Percentiles rank a stretch among this genome's conserved stretches.
Evolutionary conservation across 2,329 filamentous ascomycete species (phyloP).

Genomic region (Colletotrichum shisoi): DNA sequence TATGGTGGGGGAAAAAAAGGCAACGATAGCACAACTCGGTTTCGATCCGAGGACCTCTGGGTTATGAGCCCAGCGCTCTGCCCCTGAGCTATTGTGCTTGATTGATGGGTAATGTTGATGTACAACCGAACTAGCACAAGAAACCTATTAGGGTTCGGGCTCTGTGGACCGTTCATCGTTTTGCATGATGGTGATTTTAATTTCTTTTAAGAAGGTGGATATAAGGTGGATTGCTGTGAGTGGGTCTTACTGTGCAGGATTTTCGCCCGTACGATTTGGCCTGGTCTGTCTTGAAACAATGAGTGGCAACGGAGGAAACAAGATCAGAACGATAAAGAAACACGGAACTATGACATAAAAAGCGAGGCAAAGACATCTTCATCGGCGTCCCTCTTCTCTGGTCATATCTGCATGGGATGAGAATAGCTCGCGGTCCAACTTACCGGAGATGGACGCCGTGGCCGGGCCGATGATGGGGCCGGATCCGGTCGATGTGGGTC

Average conservation of each 20-base stretch:
- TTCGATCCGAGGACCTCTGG: slow-evolving; percentile 37
- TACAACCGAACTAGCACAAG: accelerated
- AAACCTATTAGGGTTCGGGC: background rate
- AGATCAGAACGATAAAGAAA: too few relatives aligned
- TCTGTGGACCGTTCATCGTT: background rate
- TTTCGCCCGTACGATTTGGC: background rate
- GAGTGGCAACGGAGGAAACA: background rate
- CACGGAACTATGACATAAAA: too few relatives aligned
- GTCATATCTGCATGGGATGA: too few relatives aligned
- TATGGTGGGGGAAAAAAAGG: background rate
- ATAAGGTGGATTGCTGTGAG: background rate
- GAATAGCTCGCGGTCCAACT: background rate
- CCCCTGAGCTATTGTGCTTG: slow-evolving; percentile 38
- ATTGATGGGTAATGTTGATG: background rate
- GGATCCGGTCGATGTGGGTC: background rate
- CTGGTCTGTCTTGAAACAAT: too few relatives aligned
- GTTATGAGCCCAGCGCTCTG: slow-evolving; percentile 38
- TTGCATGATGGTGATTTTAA: background rate
- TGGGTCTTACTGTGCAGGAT: slow-evolving; percentile 10
- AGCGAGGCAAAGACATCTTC: too few relatives aligned
- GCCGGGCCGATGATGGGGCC: background rate
- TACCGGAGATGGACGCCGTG: background rate
- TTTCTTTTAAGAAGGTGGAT: background rate
- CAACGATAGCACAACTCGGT: slow-evolving; percentile 29
- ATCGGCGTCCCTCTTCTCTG: background rate